These are phyloP conservation scores for Ogataea methylovora DNA, from an alignment of 805 yeast species.

Conservation along the genomic window DNA sequence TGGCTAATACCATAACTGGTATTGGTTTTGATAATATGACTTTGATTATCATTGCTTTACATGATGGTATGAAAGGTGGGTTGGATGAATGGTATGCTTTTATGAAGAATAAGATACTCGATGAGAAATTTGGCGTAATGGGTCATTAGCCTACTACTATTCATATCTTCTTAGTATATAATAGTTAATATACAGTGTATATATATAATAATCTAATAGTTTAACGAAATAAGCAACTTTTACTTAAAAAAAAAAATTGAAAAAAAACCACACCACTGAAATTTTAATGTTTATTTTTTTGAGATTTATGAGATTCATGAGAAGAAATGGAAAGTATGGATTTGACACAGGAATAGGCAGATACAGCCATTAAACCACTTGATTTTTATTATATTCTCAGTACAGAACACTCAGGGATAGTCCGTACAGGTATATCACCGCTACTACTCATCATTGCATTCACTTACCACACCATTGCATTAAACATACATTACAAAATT, in stretches of 20 bases:
- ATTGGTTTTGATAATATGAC: conserved; percentile 84
- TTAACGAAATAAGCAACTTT: neutral
- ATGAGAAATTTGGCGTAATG: conserved; percentile 26
- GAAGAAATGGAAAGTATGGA: too few species aligned
- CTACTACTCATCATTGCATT: too few species aligned
- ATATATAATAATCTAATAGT: neutral
- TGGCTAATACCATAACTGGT: conserved; percentile 70
- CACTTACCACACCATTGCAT: too few species aligned
- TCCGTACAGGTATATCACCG: neutral
- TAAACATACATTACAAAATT: too few species aligned
- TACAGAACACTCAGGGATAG: neutral
- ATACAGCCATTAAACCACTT: too few species aligned
- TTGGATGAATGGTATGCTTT: conserved; percentile 52
- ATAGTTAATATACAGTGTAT: neutral
- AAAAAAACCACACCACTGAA: neutral
- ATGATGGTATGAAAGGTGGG: conserved; percentile 23
- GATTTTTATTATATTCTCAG: too few species aligned
- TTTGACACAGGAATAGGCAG: too few species aligned
- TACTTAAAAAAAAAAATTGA: neutral
- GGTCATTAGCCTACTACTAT: conserved; percentile 2
- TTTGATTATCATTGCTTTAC: conserved; percentile 57
- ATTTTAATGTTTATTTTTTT: neutral
- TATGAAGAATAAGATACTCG: conserved; percentile 35
- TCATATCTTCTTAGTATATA: neutral
- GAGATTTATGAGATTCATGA: too few species aligned